Percentiles rank a stretch among this genome's conserved stretches.
Conservation (phyloP, 129 eudicot species). For the Arctium lappa region DNA sequence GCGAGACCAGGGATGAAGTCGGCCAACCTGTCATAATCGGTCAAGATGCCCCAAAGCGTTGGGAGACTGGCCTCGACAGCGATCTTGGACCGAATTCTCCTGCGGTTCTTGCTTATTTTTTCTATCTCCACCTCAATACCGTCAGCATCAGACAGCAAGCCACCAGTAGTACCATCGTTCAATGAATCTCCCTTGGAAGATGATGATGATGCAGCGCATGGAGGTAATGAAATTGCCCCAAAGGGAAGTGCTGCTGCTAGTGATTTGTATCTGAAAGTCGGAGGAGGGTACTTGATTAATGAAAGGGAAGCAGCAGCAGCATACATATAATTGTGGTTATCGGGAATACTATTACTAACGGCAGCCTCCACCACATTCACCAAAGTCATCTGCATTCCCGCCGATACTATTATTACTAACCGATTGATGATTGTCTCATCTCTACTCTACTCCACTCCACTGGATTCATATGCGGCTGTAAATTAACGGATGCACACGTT, state of each 20-base stretch:
- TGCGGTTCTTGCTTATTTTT: constrained; percentile 48
- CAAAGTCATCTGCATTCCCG: constrained; percentile 12
- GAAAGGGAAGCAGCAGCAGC: neutral
- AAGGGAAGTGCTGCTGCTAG: neutral
- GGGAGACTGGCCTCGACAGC: constrained; percentile 43
- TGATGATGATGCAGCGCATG: constrained; percentile 21
- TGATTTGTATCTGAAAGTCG: neutral
- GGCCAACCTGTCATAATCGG: constrained; percentile 68
- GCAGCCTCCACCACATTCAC: too few species aligned
- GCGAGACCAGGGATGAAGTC: constrained; percentile 75
- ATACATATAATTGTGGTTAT: neutral
- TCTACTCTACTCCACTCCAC: neutral
- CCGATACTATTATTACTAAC: neutral
- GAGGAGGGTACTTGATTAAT: neutral
- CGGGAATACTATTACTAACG: neutral
- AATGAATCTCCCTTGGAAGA: constrained; percentile 10
- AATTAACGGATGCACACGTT: neutral
- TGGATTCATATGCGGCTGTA: constrained; percentile 22
- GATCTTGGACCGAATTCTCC: constrained; percentile 64
- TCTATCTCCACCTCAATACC: constrained; percentile 48
- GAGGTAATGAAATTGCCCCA: constrained; percentile 2
- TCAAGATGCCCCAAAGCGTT: constrained; percentile 61
- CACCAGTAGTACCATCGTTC: neutral
- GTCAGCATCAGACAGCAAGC: neutral
- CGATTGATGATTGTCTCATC: constrained; percentile 3